Evolutionary conservation across 1,139 yeast genomes (phyloP).

Genomic region (Blastobotrys aristatus): DNA sequence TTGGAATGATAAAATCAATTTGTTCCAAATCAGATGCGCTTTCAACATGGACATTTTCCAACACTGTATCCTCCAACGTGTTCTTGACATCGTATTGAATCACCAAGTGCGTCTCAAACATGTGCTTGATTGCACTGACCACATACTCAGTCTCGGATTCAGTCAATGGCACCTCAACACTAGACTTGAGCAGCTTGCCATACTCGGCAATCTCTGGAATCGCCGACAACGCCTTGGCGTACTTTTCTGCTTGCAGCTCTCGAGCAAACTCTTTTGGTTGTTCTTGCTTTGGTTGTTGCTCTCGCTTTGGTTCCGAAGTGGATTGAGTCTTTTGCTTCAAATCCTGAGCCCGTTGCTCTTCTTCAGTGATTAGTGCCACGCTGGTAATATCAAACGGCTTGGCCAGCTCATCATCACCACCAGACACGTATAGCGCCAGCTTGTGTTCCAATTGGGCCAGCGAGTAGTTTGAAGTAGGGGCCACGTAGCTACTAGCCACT

Average conservation of each 20-base stretch:
- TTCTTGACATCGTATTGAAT: conserved; percentile 81
- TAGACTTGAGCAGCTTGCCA: conserved; percentile 73
- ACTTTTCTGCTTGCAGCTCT: conserved; percentile 49
- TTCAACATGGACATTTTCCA: conserved; percentile 75
- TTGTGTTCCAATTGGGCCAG: conserved; percentile 72
- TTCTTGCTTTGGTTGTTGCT: conserved; percentile 11
- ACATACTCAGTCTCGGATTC: conserved; percentile 93
- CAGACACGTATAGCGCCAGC: conserved; percentile 66
- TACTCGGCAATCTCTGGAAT: conserved; percentile 66
- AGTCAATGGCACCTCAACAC: conserved; percentile 65
- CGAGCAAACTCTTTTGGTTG: conserved; percentile 30
- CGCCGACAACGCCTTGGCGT: conserved; percentile 58
- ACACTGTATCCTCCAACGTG: conserved; percentile 70
- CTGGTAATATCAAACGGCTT: conserved; percentile 65
- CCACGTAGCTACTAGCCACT: conserved; percentile 50
- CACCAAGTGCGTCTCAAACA: conserved; percentile 71
- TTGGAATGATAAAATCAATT: conserved; percentile 67
- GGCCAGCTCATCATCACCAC: conserved; percentile 44
- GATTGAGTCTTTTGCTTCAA: conserved; percentile 36
- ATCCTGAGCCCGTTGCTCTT: conserved; percentile 59
- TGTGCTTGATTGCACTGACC: conserved; percentile 77
- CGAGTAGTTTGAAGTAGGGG: conserved; percentile 67
- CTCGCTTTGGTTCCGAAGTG: conserved; percentile 18
- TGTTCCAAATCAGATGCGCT: conserved; percentile 50
- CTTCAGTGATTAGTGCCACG: conserved; percentile 59